These are phyloP conservation scores for Termitomyces titanicus DNA, from an alignment of 768 basidiomycete genomes.

Conservation along the genomic window DNA sequence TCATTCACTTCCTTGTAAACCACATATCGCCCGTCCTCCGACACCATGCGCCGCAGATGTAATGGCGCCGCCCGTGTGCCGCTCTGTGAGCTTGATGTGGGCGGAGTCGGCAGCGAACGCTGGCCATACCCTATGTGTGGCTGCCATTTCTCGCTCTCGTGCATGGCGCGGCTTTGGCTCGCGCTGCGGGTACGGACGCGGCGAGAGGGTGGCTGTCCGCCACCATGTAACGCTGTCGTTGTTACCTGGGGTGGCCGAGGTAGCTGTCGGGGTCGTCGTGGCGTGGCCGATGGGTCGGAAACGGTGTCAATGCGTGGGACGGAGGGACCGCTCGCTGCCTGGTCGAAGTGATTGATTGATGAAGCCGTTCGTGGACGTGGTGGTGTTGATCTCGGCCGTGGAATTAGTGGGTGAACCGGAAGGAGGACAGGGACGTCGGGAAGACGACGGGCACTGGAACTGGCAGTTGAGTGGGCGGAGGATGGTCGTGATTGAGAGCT, in stretches of 20 bases:
- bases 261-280: constrained; percentile 12
- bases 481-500: constrained; percentile 8
- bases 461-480: constrained; percentile 10
- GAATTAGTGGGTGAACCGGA: constrained; percentile 12
- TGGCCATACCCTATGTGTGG: constrained; percentile 22
- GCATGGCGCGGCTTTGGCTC: constrained; percentile 9
- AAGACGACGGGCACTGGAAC: constrained; percentile 15
- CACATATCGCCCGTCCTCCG: constrained; percentile 5
- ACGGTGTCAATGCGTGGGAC: not conserved
- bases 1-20: constrained; percentile 29
- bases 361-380: constrained; percentile 17
- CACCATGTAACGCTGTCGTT: not conserved
- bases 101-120: constrained; percentile 41
- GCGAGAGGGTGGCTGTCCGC: not conserved
- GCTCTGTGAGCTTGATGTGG: constrained; percentile 16
- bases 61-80: not conserved
- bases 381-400: constrained; percentile 21
- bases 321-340: not conserved
- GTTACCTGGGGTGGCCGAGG: constrained; percentile 8
- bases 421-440: constrained; percentile 16
- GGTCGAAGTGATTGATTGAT: not conserved
- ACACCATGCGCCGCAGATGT: not conserved
- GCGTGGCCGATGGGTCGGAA: not conserved
- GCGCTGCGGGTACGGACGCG: constrained; percentile 16
- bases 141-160: constrained; percentile 15